phyloP scores from a whole-genome alignment of 169 alveolate genomes.

The Plasmodium chabaudi region DNA sequence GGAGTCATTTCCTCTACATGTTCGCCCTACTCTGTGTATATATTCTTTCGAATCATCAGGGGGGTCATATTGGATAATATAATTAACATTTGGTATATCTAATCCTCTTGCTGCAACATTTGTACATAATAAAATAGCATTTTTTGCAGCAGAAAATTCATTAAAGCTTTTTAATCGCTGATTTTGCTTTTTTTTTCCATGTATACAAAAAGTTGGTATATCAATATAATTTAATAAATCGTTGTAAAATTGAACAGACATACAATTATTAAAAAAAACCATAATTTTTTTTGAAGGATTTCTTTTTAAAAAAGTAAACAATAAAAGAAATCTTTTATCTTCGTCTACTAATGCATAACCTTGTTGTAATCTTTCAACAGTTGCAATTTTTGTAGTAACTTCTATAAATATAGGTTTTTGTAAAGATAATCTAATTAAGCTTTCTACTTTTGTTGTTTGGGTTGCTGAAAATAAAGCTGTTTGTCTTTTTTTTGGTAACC shows the following conservation, averaged over 20 bases:
- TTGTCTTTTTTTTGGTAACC: conserved; percentile 97
- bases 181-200: conserved; percentile 97
- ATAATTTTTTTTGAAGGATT: conserved; percentile 94
- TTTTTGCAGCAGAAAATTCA: conserved; percentile 94
- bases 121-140: conserved; percentile 97
- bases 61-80: conserved; percentile 99
- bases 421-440: conserved; percentile 95
- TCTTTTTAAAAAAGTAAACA: conserved; percentile 97
- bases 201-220: conserved; percentile 95
- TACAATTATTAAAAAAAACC: conserved; percentile 99
- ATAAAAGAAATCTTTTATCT: conserved; percentile 95
- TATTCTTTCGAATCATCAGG: conserved; percentile 99
- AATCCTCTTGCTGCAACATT: conserved; percentile 99
- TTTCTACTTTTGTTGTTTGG: conserved; percentile 96
- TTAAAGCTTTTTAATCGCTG: conserved; percentile 95
- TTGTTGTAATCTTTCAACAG: conserved; percentile 97
- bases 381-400: conserved; percentile 91
- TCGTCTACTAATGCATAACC: conserved; percentile 98
- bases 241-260: conserved; percentile 98
- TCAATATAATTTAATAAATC: conserved; percentile 98
- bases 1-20: conserved; percentile 98
- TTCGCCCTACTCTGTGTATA: conserved; percentile 99
- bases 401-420: conserved; percentile 96
- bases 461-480: conserved; percentile 99
- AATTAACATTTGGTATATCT: conserved; percentile 98